Conservation (phyloP, 768 basidiomycete genomes). For the Nidularia pulvinata region DNA sequence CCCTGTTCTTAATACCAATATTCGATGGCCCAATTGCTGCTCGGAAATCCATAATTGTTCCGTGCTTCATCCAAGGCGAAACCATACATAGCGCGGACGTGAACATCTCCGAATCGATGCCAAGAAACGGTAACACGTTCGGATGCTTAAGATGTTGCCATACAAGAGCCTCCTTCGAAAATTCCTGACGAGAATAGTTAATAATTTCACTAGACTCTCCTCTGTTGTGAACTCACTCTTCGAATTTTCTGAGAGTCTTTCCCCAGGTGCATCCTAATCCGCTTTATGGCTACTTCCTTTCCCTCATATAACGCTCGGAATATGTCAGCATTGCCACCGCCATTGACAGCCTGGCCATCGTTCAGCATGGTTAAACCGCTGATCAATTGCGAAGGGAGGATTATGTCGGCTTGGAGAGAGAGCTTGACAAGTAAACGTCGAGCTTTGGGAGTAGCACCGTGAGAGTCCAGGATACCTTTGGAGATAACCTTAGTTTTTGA, state of each 20-base stretch:
- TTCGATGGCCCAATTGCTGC: slow-evolving; percentile 7
- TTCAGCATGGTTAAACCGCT: slow-evolving; percentile 11
- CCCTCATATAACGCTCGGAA: slow-evolving; percentile 15
- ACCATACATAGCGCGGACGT: slow-evolving; percentile 19
- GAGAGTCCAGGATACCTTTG: neutral
- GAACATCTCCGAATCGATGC: slow-evolving; percentile 17
- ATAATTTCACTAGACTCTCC: neutral
- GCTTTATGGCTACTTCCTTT: slow-evolving; percentile 20
- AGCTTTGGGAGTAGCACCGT: slow-evolving; percentile 7
- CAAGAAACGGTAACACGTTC: slow-evolving; percentile 20
- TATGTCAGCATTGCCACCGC: slow-evolving; percentile 26
- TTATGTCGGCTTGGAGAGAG: slow-evolving; percentile 13
- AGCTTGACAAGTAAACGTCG: slow-evolving; percentile 18
- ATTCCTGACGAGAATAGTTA: slow-evolving; percentile 7
- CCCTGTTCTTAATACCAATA: slow-evolving; percentile 12
- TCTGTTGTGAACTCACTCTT: slow-evolving; percentile 3
- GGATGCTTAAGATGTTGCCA: slow-evolving; percentile 23
- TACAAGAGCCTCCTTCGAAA: slow-evolving; percentile 20
- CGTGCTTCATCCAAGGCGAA: slow-evolving; percentile 19
- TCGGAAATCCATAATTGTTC: slow-evolving; percentile 15
- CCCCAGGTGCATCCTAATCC: slow-evolving; percentile 16
- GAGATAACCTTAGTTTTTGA: neutral
- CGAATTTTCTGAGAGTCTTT: slow-evolving; percentile 10
- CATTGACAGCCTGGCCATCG: slow-evolving; percentile 16
- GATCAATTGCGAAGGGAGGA: slow-evolving; percentile 20